A percentile compares a stretch with the other conserved stretches of the same genome.
These are phyloP conservation scores for Sphaceloma murrayae DNA, from an alignment of 2,329 filamentous ascomycete species.

Conservation along the genomic window DNA sequence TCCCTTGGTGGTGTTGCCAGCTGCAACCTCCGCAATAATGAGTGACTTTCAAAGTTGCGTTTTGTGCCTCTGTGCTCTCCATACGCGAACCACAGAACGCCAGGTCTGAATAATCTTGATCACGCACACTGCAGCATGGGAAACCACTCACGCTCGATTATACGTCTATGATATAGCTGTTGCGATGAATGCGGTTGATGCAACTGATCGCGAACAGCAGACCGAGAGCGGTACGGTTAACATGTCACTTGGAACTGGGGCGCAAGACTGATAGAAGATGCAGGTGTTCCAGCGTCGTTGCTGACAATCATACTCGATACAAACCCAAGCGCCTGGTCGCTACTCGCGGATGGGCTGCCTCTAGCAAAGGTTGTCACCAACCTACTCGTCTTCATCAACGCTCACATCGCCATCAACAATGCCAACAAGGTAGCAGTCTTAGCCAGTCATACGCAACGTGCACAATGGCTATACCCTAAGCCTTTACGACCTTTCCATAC, in stretches of 20 bases:
- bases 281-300: constrained; percentile 61
- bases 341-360: constrained; percentile 63
- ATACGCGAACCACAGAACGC: too few species aligned
- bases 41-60: too few species aligned
- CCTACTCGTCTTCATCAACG: constrained; percentile 92
- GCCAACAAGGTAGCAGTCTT: constrained; percentile 87
- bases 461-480: constrained; percentile 79
- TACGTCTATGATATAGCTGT: background rate
- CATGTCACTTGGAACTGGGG: background rate
- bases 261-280: background rate
- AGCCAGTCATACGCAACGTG: constrained; percentile 77
- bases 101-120: too few species aligned
- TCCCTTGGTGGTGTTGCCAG: too few species aligned
- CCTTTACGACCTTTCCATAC: too few species aligned
- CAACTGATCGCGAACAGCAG: constrained; percentile 37
- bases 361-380: constrained; percentile 78
- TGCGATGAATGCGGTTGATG: constrained; percentile 58
- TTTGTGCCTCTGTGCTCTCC: too few species aligned
- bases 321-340: constrained; percentile 87
- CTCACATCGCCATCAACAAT: constrained; percentile 88
- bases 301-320: constrained; percentile 89
- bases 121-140: too few species aligned
- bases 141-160: too few species aligned
- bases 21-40: too few species aligned
- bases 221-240: constrained; percentile 22